Conservation (phyloP, 768 basidiomycete species). For the Lyophyllum decastes region DNA sequence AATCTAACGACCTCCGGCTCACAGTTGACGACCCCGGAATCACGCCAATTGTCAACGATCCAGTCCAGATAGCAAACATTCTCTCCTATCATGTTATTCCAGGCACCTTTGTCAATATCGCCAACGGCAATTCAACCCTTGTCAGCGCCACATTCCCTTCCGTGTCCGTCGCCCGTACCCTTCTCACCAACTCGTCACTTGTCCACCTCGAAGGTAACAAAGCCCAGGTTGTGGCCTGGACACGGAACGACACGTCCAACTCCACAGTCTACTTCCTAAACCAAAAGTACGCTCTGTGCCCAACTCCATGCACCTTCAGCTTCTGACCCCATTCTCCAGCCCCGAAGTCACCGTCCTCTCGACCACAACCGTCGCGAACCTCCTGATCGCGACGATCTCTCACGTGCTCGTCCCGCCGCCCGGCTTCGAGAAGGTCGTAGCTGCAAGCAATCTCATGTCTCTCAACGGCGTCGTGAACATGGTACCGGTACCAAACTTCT, state of each 20-base stretch:
- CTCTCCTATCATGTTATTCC: constrained; percentile 23
- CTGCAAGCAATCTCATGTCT: constrained; percentile 41
- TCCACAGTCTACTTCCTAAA: constrained; percentile 47
- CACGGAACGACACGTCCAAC: constrained; percentile 31
- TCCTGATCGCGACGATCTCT: constrained; percentile 48
- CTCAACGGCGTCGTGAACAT: constrained; percentile 32
- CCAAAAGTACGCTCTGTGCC: constrained; percentile 43
- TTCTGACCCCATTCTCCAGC: too few species aligned
- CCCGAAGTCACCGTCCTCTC: constrained; percentile 31
- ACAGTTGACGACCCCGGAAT: constrained; percentile 16
- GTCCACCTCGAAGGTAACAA: constrained; percentile 60
- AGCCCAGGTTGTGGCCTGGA: constrained; percentile 57
- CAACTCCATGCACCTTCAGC: too few species aligned
- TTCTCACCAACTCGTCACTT: constrained; percentile 49
- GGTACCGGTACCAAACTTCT: constrained; percentile 22
- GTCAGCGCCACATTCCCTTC: constrained; percentile 49
- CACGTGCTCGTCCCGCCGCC: constrained; percentile 56
- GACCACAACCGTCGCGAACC: constrained; percentile 36
- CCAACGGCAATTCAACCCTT: constrained; percentile 23
- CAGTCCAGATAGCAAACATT: constrained; percentile 9
- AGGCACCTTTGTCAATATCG: constrained; percentile 17
- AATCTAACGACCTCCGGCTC: not conserved
- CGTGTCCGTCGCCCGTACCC: constrained; percentile 63
- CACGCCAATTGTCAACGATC: not conserved
- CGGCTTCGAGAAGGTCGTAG: constrained; percentile 43